Evolutionary conservation across 495 filamentous ascomycete genomes (phyloP).

Genomic region (Cladorrhinum samala): DNA sequence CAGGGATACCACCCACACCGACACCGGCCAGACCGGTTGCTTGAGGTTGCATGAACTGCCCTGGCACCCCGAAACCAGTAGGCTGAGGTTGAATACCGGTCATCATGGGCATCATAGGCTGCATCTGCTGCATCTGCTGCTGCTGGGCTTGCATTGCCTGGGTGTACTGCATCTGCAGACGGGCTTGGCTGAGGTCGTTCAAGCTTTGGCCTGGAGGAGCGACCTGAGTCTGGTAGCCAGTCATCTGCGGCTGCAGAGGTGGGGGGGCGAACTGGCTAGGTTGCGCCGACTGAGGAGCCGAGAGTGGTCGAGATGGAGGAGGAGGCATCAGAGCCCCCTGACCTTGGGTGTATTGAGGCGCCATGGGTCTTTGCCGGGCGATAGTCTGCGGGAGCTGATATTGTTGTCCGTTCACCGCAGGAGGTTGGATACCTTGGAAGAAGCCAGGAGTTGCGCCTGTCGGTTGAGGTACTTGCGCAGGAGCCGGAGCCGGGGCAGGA

Average conservation of each 20-base stretch:
- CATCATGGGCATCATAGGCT: conserved; percentile 23
- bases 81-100: conserved; percentile 47
- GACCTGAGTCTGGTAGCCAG: conserved; percentile 58
- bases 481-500: conserved; percentile 38
- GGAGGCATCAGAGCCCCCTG: conserved; percentile 64
- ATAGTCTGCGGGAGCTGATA: conserved; percentile 33
- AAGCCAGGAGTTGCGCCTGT: conserved; percentile 47
- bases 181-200: conserved; percentile 62
- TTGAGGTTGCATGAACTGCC: conserved; percentile 1
- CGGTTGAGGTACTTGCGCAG: conserved; percentile 45
- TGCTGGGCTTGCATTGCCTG: conserved; percentile 27
- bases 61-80: conserved; percentile 1
- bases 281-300: conserved; percentile 80
- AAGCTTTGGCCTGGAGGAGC: conserved; percentile 72
- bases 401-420: conserved; percentile 34
- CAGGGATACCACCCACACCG: too few relatives aligned
- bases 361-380: conserved; percentile 65
- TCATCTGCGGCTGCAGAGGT: conserved; percentile 78
- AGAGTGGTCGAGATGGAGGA: conserved; percentile 76
- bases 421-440: conserved; percentile 35
- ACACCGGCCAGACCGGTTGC: conserved; percentile 1
- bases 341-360: conserved; percentile 54
- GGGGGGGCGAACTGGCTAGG: conserved; percentile 67
- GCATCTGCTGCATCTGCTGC: conserved; percentile 25
- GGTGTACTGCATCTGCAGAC: conserved; percentile 52